Conservation (phyloP, 202 grass and related monocot genomes). For the Alloteropsis angusta region DNA sequence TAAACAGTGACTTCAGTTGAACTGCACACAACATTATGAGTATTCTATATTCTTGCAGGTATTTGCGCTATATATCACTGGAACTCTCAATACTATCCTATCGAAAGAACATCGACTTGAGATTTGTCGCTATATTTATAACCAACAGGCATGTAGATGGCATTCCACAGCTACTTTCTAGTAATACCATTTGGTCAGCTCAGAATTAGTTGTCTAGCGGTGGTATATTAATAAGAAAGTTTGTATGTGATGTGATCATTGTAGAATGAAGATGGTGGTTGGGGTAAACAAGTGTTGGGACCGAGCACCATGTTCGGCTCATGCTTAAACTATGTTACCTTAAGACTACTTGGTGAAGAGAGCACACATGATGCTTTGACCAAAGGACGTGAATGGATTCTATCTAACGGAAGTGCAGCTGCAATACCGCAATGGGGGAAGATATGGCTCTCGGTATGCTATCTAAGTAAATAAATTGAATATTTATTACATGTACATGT, state of each 20-base stretch:
- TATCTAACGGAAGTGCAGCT: slow-evolving; percentile 19
- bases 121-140: slow-evolving; percentile 24
- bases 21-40: neutral
- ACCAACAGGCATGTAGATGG: neutral
- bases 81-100: neutral
- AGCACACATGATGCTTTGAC: neutral
- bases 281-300: slow-evolving; percentile 18
- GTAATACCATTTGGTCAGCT: neutral
- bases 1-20: neutral
- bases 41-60: neutral
- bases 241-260: neutral
- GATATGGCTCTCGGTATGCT: slow-evolving; percentile 44
- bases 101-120: neutral
- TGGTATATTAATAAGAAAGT: neutral
- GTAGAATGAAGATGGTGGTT: slow-evolving; percentile 32
- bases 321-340: slow-evolving; percentile 23
- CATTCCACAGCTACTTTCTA: neutral
- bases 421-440: slow-evolving; percentile 45
- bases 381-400: slow-evolving; percentile 29
- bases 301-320: slow-evolving; percentile 28
- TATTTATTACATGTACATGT: neutral
- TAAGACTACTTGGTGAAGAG: slow-evolving; percentile 21
- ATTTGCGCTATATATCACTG: slow-evolving; percentile 7
- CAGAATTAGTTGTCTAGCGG: neutral
- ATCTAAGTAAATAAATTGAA: neutral